A percentile compares a stretch with the other conserved stretches of the same genome.
These are phyloP conservation scores for Neopestalotiopsis clavispora DNA, from an alignment of 2,329 filamentous ascomycete genomes.

Conservation along the genomic window DNA sequence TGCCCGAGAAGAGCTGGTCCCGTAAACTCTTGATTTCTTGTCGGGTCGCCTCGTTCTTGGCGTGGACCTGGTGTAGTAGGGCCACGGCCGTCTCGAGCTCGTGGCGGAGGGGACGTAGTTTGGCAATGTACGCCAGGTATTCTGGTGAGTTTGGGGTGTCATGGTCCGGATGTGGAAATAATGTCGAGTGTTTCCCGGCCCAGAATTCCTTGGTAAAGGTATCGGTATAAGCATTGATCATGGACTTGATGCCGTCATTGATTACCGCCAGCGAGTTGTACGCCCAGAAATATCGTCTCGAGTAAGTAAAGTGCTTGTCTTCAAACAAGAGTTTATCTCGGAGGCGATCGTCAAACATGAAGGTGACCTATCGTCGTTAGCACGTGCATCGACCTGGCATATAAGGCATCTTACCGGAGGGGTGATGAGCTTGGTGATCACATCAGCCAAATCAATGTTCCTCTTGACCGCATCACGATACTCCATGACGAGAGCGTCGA, in stretches of 20 bases:
- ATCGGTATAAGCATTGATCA: constrained; percentile 14
- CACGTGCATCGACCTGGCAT: not conserved
- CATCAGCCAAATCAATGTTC: constrained; percentile 60
- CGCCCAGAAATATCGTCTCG: constrained; percentile 16
- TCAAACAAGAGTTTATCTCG: constrained; percentile 65
- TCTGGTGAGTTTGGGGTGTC: constrained; percentile 1
- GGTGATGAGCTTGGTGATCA: constrained; percentile 63
- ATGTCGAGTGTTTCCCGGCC: constrained; percentile 4
- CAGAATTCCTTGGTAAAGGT: constrained; percentile 18
- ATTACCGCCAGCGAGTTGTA: constrained; percentile 16
- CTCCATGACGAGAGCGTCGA: constrained; percentile 62
- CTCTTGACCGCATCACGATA: constrained; percentile 65
- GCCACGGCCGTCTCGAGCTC: constrained; percentile 12
- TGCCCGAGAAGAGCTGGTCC: constrained; percentile 15
- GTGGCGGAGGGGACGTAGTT: constrained; percentile 8
- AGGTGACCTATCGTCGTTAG: constrained; percentile 43
- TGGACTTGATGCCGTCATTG: constrained; percentile 17
- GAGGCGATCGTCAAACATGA: constrained; percentile 62
- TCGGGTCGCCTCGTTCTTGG: constrained; percentile 15
- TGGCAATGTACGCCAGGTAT: constrained; percentile 5
- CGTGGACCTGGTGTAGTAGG: constrained; percentile 6
- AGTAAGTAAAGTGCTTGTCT: constrained; percentile 63
- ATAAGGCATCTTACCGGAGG: constrained; percentile 48
- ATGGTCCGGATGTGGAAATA: constrained; percentile 12
- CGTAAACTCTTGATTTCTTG: constrained; percentile 16